Conservation (phyloP, 139 green algal genomes). For the Chlamydomonas sp. region DNA sequence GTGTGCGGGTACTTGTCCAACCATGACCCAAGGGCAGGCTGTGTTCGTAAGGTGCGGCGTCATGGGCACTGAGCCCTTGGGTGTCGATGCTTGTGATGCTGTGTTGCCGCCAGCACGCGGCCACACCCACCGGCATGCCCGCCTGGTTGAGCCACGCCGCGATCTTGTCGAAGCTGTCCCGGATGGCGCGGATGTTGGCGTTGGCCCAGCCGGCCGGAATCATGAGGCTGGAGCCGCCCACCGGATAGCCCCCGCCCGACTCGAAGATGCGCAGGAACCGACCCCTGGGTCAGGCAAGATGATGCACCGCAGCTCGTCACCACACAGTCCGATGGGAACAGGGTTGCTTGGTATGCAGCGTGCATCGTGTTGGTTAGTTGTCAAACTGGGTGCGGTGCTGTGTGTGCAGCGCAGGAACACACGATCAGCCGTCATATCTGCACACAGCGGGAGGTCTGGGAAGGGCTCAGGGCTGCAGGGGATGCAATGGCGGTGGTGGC, state of each 20-base stretch:
- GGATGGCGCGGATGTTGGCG: conserved; percentile 20
- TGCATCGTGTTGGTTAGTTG: background rate
- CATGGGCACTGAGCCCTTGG: no score
- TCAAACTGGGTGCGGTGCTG: no score
- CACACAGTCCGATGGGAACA: background rate
- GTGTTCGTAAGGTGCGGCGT: no score
- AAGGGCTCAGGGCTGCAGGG: background rate
- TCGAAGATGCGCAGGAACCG: conserved; percentile 52
- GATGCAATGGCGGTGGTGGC: background rate
- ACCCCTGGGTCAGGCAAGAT: conserved; percentile 15
- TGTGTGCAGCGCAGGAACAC: background rate
- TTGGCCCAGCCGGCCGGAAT: conserved; percentile 38
- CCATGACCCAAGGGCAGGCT: no score
- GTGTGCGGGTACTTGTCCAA: no score
- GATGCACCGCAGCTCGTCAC: background rate
- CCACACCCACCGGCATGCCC: conserved; percentile 7
- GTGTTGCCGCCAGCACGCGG: background rate
- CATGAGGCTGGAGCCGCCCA: conserved; percentile 48
- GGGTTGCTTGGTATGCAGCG: background rate
- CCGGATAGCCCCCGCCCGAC: conserved; percentile 42
- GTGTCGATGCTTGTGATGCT: no score
- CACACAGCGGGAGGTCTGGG: no score
- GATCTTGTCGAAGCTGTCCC: conserved; percentile 39
- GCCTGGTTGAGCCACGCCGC: conserved; percentile 33
- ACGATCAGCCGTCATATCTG: background rate